Evolutionary conservation across 805 yeast species (phyloP), one percentile per base, ranked within the genome.

Genomic region (Nakazawaea ishiwadae): DNA sequence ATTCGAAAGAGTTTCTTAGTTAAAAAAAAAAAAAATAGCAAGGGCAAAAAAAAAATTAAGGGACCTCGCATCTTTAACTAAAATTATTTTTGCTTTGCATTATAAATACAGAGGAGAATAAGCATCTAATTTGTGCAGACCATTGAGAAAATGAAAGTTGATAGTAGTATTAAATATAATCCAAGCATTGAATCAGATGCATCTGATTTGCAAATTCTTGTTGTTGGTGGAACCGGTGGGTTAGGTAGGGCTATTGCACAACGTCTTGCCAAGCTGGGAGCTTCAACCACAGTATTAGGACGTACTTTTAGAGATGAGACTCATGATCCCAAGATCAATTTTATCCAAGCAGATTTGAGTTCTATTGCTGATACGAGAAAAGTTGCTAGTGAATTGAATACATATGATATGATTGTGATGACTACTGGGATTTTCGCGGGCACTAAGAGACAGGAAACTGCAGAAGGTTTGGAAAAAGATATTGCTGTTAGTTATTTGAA

Each of bases 311-410:
- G 26, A 23, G 26, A 23, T 7, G 10, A 23, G 26, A 10, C 7
- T 8, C 7, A 23, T 7, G 26, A 10, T 23, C n/a, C n/a, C n/a
- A n/a, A n/a, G n/a, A 23, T 23, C 26, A 10, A 23, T 23, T 23
- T 23, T 23, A 10, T 23, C 26, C 7, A 23, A n/a, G 17, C 21
- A 12, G 24, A 35, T 40, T 17, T 40, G 41, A 21, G 27, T 17
- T 39, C 27, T 8, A 23, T 23, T 10, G 10, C 26, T 23, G 26
- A 23, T 23, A 23, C 10, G 7, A 7, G 26, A 8, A 23, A 7
- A 10, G 26, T 23, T 8, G 26, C 26, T 7, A 8, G 10, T 8
- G 7, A 7, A 23, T 23, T 23, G 26, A 10, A 23, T 10, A 8
- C 26, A 23, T 23, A 8, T 10, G 26, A 23, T 10, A 10, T 23